Conservation (phyloP, 2,329 filamentous ascomycete genomes). For the Didymella pinodella region DNA sequence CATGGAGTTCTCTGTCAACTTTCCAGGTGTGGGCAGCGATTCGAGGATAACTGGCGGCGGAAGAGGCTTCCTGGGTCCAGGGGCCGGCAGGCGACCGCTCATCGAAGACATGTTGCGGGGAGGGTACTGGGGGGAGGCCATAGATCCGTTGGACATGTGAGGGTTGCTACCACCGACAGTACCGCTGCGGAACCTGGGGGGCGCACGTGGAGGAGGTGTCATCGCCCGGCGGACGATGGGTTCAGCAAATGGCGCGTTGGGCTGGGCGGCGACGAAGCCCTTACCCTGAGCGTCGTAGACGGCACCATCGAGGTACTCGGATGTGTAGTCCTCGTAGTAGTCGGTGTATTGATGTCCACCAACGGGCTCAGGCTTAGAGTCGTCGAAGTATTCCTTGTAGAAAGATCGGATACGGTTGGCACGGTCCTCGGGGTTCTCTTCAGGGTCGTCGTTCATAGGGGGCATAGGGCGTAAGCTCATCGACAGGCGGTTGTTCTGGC, state of each 20-base stretch:
- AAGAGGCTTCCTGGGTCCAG: constrained; percentile 62
- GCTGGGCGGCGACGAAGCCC: constrained; percentile 65
- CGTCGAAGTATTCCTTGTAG: constrained; percentile 99
- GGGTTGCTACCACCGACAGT: constrained; percentile 38
- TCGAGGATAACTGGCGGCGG: constrained; percentile 78
- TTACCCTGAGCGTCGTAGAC: constrained; percentile 66
- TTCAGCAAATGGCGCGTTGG: constrained; percentile 74
- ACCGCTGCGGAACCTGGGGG: constrained; percentile 61
- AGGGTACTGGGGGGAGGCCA: constrained; percentile 55
- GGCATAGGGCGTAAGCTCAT: constrained; percentile 82
- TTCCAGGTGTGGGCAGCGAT: constrained; percentile 83
- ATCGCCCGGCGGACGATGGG: constrained; percentile 88
- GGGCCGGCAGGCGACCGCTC: constrained; percentile 45
- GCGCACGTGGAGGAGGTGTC: constrained; percentile 84
- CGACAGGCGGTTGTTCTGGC: constrained; percentile 60
- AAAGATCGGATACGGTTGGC: constrained; percentile 98
- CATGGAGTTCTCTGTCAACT: constrained; percentile 78
- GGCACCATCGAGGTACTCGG: constrained; percentile 70
- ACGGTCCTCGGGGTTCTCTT: constrained; percentile 90
- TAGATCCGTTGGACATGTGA: constrained; percentile 59
- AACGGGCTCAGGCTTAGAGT: constrained; percentile 64
- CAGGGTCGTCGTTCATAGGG: constrained; percentile 72
- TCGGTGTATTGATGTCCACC: constrained; percentile 51
- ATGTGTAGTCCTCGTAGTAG: constrained; percentile 80
- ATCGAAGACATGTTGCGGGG: constrained; percentile 54